A percentile compares a stretch with the other conserved stretches of the same genome.
These are phyloP conservation scores for Mycena belliarum DNA, from an alignment of 768 basidiomycete species.

Conservation along the genomic window DNA sequence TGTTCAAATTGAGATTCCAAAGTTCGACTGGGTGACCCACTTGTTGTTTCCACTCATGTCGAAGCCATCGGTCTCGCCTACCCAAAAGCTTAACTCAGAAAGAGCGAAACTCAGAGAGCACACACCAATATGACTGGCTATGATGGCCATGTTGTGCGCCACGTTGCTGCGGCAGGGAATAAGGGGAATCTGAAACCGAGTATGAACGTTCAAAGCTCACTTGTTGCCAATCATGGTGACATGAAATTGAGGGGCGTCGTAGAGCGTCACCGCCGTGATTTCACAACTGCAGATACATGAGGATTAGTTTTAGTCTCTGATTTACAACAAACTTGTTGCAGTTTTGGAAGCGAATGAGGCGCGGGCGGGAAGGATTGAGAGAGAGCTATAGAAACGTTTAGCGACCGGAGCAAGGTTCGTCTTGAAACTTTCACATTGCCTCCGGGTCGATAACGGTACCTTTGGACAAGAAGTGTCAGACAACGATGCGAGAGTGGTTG, in stretches of 20 bases:
- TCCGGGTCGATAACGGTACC: constrained; percentile 24
- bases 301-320: background rate
- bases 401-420: background rate
- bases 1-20: background rate
- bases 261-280: constrained; percentile 23
- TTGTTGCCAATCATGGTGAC: constrained; percentile 26
- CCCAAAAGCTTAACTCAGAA: background rate
- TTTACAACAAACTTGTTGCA: constrained; percentile 23
- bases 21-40: background rate
- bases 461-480: background rate
- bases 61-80: constrained; percentile 28
- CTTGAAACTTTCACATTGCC: constrained; percentile 17
- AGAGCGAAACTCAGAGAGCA: background rate
- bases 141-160: constrained; percentile 27
- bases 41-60: constrained; percentile 31
- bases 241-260: constrained; percentile 26
- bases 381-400: constrained; percentile 16
- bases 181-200: background rate
- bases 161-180: constrained; percentile 18
- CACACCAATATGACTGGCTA: constrained; percentile 24
- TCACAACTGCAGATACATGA: constrained; percentile 14
- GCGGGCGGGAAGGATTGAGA: constrained; percentile 23
- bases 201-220: too few species aligned
- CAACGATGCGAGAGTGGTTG: background rate
- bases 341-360: constrained; percentile 27